Base-by-base conservation (phyloP, 1,284 basidiomycete genomes). In the Apiotrichum porosum region DNA sequence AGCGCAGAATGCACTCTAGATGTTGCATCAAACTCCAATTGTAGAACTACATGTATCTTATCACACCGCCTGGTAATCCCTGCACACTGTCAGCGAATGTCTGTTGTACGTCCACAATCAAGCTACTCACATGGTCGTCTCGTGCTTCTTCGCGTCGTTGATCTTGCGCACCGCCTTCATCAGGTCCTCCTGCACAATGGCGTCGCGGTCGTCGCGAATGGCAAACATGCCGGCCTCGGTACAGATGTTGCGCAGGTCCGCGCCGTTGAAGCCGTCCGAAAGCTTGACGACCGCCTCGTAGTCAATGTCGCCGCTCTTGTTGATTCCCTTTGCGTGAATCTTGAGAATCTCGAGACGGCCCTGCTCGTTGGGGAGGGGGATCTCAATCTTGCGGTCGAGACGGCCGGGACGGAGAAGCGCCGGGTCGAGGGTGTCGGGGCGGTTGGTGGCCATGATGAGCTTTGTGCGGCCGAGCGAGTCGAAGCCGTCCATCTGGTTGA, bases 401-500 rank as follows among this genome's bases (percentile, higher is more conserved):
- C 95, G 86, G 44, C 95, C 94, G 6, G 94, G 95, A 49, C 94
- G 87, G 56, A 98, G 81, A 24, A 99, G 81, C 6, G 95, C 95
- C 14, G 95, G 95, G 75, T 98, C 95, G 30, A 99, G 83, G 3
- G 94, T 97, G 73, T 97, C 93, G 1, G 92, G 92, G 67, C 92
- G 80, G 77, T 95, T 95, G 30, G 92, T 95, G 3, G 91, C 93
- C 92, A 98, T 97, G 74, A 99, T 98, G 49, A 99, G 82, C 75
- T 98, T 98, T 35, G 93, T 98, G 63, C 81, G 81, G 42, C 94
- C 95, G 21, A 97, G 79, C 14, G 92, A 89, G 74, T 98, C 95
- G 77, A 99, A 98, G 26, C 95, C 95, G 71, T 99, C 95, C 91
- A 99, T 95, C 75, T 98, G 94, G 71, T 98, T 98, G 38, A 99